Evolutionary conservation across 495 filamentous ascomycete genomes (phyloP).

Genomic region (Paragyromitra xinjiangensis): DNA sequence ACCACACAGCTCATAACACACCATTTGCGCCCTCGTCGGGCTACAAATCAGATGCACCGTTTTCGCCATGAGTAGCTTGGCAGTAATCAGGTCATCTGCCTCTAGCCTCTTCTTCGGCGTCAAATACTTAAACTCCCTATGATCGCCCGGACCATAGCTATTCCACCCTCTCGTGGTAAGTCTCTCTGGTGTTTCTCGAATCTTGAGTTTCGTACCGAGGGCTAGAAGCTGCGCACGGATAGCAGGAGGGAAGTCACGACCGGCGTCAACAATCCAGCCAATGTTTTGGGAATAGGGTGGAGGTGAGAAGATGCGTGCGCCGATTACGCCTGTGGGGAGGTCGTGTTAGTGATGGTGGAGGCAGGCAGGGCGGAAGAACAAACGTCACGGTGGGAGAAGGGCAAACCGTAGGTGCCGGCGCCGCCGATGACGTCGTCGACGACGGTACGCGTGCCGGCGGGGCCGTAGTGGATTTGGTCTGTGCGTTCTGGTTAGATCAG

Average conservation of each 20-base stretch:
- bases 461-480: constrained; percentile 88
- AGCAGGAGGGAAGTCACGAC: constrained; percentile 79
- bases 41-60: constrained; percentile 91
- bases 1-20: constrained; percentile 56
- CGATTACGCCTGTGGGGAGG: constrained; percentile 67
- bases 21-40: constrained; percentile 65
- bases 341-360: constrained; percentile 13
- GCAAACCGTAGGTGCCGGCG: constrained; percentile 75
- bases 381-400: constrained; percentile 27
- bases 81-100: constrained; percentile 65
- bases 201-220: constrained; percentile 76
- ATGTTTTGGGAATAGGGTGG: constrained; percentile 67
- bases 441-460: constrained; percentile 66
- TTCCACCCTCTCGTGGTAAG: constrained; percentile 93
- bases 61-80: constrained; percentile 70
- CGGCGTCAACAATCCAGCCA: constrained; percentile 91
- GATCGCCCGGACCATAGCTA: constrained; percentile 69
- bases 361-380: constrained; percentile 12
- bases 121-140: constrained; percentile 81
- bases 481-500: constrained; percentile 42
- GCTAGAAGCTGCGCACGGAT: constrained; percentile 69
- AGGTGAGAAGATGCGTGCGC: constrained; percentile 84
- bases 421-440: constrained; percentile 81
- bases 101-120: constrained; percentile 85
- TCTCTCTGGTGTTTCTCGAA: constrained; percentile 72